A percentile compares a stretch with the other conserved stretches of the same genome.
These are phyloP conservation scores for Ziziphus jujuba DNA, from an alignment of 306 rosid species.

Conservation along the genomic window DNA sequence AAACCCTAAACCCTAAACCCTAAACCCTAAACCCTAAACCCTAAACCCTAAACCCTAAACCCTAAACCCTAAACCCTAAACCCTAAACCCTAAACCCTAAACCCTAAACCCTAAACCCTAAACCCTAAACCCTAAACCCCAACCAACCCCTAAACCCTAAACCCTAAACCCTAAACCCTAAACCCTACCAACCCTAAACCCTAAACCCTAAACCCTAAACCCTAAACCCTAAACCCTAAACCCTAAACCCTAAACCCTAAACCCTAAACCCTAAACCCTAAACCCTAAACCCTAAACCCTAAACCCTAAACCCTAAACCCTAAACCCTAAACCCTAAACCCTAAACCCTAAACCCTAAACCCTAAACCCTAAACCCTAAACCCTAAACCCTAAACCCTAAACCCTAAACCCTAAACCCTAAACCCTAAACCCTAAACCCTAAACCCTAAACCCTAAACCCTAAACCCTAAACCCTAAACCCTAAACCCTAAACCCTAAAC, in stretches of 20 bases:
- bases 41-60: constrained; percentile 17
- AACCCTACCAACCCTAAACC: constrained; percentile 21
- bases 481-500: constrained; percentile 18
- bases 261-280: constrained; percentile 26
- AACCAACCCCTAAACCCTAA: constrained; percentile 6
- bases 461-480: constrained; percentile 12
- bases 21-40: neutral
- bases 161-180: constrained; percentile 19
- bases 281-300: constrained; percentile 21
- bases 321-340: constrained; percentile 14
- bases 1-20: neutral
- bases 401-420: constrained; percentile 23
- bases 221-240: constrained; percentile 17
- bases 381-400: constrained; percentile 26
- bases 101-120: constrained; percentile 10
- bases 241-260: constrained; percentile 15
- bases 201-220: constrained; percentile 12
- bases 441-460: constrained; percentile 15
- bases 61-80: constrained; percentile 15
- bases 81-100: constrained; percentile 10
- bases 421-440: constrained; percentile 14
- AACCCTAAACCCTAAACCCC: constrained; percentile 23
- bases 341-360: constrained; percentile 13
- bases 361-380: constrained; percentile 15
- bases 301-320: constrained; percentile 18